Evolutionary conservation across 768 basidiomycete species (phyloP).

Genomic region (Pluteus cervinus): DNA sequence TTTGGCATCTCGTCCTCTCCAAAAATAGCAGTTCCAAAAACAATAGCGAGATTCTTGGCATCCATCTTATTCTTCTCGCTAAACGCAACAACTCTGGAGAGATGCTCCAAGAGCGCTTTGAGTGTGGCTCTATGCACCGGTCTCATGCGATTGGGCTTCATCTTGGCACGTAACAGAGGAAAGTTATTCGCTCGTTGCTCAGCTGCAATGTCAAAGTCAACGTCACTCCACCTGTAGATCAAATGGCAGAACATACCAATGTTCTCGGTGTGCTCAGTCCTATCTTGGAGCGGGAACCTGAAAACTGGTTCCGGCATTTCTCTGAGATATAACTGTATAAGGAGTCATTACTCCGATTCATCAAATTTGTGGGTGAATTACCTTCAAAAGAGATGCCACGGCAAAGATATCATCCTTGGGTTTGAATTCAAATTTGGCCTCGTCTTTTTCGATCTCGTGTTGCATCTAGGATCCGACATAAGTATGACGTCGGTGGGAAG

Average conservation of each 20-base stretch:
- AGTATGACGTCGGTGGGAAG: neutral
- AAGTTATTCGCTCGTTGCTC: conserved; percentile 70
- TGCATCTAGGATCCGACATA: conserved; percentile 47
- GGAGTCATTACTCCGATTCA: neutral
- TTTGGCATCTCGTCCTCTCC: conserved; percentile 89
- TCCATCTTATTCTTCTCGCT: conserved; percentile 90
- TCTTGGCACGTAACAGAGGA: conserved; percentile 76
- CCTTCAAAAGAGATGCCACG: conserved; percentile 83
- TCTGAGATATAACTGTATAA: conserved; percentile 66
- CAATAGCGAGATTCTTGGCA: conserved; percentile 84
- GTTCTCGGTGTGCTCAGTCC: conserved; percentile 75
- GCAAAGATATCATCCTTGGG: conserved; percentile 77
- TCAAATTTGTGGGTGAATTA: conserved; percentile 20
- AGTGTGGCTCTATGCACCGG: conserved; percentile 82
- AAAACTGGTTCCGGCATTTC: conserved; percentile 90
- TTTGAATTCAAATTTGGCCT: conserved; percentile 68
- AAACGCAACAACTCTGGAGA: conserved; percentile 61
- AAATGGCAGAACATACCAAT: conserved; percentile 42
- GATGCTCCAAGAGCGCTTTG: conserved; percentile 76
- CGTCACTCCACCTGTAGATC: neutral
- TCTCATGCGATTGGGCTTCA: conserved; percentile 78
- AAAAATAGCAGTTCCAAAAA: conserved; percentile 85
- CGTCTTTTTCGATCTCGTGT: conserved; percentile 83
- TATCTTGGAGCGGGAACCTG: conserved; percentile 71
- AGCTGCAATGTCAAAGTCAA: conserved; percentile 31